Percentiles rank a stretch among this genome's conserved stretches.
Evolutionary conservation across 2,329 filamentous ascomycete genomes (phyloP).

Genomic region (Alternaria postmessia): DNA sequence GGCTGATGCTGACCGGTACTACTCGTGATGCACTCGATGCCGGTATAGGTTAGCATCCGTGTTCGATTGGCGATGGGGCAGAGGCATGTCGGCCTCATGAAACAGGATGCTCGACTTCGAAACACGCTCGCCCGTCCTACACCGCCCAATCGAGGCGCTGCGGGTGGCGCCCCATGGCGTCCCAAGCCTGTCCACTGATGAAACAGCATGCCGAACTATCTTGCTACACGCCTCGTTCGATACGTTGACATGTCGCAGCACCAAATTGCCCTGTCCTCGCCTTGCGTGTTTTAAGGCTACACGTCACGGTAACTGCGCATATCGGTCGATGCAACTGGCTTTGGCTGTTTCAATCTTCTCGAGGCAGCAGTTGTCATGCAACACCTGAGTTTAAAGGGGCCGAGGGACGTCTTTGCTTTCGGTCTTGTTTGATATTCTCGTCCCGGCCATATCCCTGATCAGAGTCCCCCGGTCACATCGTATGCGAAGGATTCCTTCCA

Average conservation of each 20-base stretch:
- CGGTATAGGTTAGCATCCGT: slow-evolving; percentile 2
- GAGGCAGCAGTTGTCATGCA: slow-evolving; percentile 9
- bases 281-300: slow-evolving; percentile 4
- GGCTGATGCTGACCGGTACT: slow-evolving; percentile 28
- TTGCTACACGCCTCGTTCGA: slow-evolving; percentile 22
- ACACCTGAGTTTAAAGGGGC: slow-evolving; percentile 4
- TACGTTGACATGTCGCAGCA: slow-evolving; percentile 20
- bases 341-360: background rate
- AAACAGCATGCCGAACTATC: slow-evolving; percentile 22
- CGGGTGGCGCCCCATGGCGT: slow-evolving; percentile 3
- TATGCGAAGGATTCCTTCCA: slow-evolving; percentile 22
- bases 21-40: slow-evolving; percentile 19
- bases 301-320: background rate
- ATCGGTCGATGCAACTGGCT: background rate
- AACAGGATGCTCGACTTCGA: slow-evolving; percentile 21
- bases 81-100: slow-evolving; percentile 11
- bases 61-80: slow-evolving; percentile 26
- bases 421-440: slow-evolving; percentile 5
- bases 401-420: slow-evolving; percentile 2
- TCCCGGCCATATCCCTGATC: slow-evolving; percentile 4
- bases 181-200: slow-evolving; percentile 10
- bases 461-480: background rate
- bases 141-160: slow-evolving; percentile 18
- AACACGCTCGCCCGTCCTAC: slow-evolving; percentile 28
- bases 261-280: slow-evolving; percentile 11